Conservation (phyloP, 768 basidiomycete genomes). For the Lentinus tigrinus region DNA sequence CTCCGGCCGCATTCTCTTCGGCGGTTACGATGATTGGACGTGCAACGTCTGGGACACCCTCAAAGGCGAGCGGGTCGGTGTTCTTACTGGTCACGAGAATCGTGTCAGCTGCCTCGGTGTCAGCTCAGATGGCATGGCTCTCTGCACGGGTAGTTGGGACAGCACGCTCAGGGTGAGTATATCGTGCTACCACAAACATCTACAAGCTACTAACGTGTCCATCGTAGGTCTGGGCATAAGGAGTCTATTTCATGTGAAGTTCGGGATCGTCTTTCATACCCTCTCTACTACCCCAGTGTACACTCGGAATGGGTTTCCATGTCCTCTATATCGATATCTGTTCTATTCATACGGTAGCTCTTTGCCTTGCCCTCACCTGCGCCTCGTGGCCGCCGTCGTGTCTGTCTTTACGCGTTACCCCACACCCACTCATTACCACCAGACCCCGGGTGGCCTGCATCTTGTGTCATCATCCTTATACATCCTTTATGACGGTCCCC, state of each 20-base stretch:
- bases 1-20: slow-evolving; percentile 95
- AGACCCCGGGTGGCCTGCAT: slow-evolving; percentile 26
- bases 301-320: slow-evolving; percentile 19
- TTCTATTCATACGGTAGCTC: slow-evolving; percentile 43
- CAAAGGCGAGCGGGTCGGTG: slow-evolving; percentile 97
- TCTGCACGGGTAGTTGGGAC: slow-evolving; percentile 99
- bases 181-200: neutral
- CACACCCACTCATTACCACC: slow-evolving; percentile 34
- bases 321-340: slow-evolving; percentile 44
- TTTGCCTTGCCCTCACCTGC: slow-evolving; percentile 49
- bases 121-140: slow-evolving; percentile 94
- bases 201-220: neutral
- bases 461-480: slow-evolving; percentile 39
- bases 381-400: slow-evolving; percentile 47
- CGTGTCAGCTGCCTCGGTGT: slow-evolving; percentile 96
- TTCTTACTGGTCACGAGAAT: slow-evolving; percentile 97
- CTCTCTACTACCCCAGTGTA: slow-evolving; percentile 20
- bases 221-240: slow-evolving; percentile 81
- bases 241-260: neutral
- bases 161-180: slow-evolving; percentile 84
- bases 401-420: slow-evolving; percentile 57
- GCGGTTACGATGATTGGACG: slow-evolving; percentile 99
- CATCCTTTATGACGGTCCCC: slow-evolving; percentile 24
- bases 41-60: slow-evolving; percentile 99
- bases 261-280: slow-evolving; percentile 23